A percentile compares a stretch with the other conserved stretches of the same genome.
These are phyloP conservation scores for Eremochloa ophiuroides DNA, from an alignment of 176 grass and related monocot species.

Conservation along the genomic window DNA sequence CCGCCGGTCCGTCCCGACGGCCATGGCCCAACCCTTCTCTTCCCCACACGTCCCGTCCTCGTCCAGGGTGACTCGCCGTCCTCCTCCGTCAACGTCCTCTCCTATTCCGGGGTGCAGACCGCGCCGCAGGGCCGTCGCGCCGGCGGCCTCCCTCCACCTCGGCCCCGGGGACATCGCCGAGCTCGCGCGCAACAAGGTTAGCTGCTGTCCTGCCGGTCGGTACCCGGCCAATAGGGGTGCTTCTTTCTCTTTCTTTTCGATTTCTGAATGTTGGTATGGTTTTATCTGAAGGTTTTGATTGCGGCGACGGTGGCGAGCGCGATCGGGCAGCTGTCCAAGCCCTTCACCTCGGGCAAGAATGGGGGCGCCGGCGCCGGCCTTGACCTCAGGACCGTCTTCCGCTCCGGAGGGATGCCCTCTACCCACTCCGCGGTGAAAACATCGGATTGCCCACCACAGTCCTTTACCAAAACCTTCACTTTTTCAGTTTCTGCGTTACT, in stretches of 20 bases:
- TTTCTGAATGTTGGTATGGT: neutral
- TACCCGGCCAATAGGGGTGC: neutral
- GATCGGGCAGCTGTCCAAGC: constrained; percentile 79
- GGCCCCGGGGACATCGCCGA: constrained; percentile 49
- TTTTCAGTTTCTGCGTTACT: neutral
- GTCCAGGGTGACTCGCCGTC: neutral
- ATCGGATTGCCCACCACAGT: neutral
- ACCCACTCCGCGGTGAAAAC: constrained; percentile 79
- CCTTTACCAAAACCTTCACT: neutral
- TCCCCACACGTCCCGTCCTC: neutral
- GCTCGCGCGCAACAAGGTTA: constrained; percentile 73
- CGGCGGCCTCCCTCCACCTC: constrained; percentile 30
- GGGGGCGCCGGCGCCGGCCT: constrained; percentile 28
- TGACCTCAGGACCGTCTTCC: constrained; percentile 47
- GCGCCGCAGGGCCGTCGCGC: neutral
- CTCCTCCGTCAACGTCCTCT: neutral
- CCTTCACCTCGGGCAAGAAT: constrained; percentile 45
- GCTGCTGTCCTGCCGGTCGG: neutral
- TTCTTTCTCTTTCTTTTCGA: neutral
- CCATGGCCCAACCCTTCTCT: constrained; percentile 16
- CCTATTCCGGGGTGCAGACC: neutral
- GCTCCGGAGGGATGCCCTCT: constrained; percentile 86
- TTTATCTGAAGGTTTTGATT: constrained; percentile 62
- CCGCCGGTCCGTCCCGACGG: constrained; percentile 16
- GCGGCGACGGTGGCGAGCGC: constrained; percentile 45